phyloP scores from a whole-genome alignment of 2,329 filamentous ascomycete species.

The Talaromyces atroroseus region DNA sequence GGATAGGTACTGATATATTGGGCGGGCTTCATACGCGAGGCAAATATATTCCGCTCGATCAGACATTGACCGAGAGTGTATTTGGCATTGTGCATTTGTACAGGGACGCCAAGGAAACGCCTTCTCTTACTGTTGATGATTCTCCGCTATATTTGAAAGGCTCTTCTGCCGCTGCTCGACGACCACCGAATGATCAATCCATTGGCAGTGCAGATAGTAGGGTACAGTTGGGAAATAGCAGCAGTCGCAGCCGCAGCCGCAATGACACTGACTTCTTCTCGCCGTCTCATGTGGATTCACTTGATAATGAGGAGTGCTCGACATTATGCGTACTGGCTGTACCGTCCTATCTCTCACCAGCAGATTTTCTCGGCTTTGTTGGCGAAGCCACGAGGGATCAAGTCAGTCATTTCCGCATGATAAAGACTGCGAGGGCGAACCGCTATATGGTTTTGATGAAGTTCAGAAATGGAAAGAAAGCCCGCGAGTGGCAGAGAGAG shows the following conservation, averaged over 20 bases:
- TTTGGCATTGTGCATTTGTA: constrained; percentile 96
- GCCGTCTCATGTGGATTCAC: neutral
- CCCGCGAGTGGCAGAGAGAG: constrained; percentile 72
- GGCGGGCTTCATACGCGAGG: constrained; percentile 77
- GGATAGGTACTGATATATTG: constrained; percentile 47
- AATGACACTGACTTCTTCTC: neutral
- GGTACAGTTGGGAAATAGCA: neutral
- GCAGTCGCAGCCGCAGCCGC: constrained; percentile 11
- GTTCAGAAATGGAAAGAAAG: constrained; percentile 70
- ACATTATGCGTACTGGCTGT: constrained; percentile 92
- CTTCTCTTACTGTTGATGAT: constrained; percentile 48
- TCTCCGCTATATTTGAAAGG: constrained; percentile 39
- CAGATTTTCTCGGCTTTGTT: constrained; percentile 85
- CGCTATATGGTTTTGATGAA: constrained; percentile 95
- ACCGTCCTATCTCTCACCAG: constrained; percentile 85
- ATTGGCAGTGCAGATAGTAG: neutral
- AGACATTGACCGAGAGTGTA: constrained; percentile 68
- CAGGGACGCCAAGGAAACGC: constrained; percentile 71
- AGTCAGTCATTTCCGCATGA: constrained; percentile 90
- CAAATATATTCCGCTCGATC: constrained; percentile 65
- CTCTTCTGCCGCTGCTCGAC: constrained; percentile 31
- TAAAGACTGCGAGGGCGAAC: constrained; percentile 81
- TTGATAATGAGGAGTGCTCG: constrained; percentile 60
- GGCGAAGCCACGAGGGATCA: constrained; percentile 80
- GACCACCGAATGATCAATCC: constrained; percentile 19